These are phyloP conservation scores for Pichia sp. DNA, from an alignment of 1,139 yeast genomes.

Conservation along the genomic window DNA sequence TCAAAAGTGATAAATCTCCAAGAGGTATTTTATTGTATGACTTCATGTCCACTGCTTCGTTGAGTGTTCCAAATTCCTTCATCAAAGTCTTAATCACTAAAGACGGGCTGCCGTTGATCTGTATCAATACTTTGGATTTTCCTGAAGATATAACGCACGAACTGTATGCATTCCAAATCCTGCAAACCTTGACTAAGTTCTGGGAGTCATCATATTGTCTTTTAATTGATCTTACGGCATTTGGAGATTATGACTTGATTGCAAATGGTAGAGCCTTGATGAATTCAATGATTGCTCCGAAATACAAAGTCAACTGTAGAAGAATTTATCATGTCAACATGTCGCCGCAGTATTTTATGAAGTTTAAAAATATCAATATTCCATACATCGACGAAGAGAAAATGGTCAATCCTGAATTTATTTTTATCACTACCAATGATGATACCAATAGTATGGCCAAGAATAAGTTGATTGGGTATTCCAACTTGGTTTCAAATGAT, in stretches of 20 bases:
- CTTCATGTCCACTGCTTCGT: constrained; percentile 63
- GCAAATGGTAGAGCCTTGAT: constrained; percentile 27
- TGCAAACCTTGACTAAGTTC: constrained; percentile 62
- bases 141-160: constrained; percentile 43
- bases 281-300: constrained; percentile 37
- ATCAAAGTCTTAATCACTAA: constrained; percentile 57
- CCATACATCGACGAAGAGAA: constrained; percentile 4
- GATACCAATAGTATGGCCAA: constrained; percentile 39
- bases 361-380: constrained; percentile 6
- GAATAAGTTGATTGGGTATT: constrained; percentile 39
- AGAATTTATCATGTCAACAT: constrained; percentile 56
- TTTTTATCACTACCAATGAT: constrained; percentile 28
- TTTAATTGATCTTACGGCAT: constrained; percentile 66
- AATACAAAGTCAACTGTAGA: constrained; percentile 45
- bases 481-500: constrained; percentile 36
- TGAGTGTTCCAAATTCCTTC: constrained; percentile 42
- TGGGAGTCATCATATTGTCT: constrained; percentile 65
- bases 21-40: constrained; percentile 52
- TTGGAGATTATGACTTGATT: constrained; percentile 25
- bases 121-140: constrained; percentile 39
- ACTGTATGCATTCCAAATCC: constrained; percentile 48
- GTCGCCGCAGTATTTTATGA: constrained; percentile 31
- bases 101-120: constrained; percentile 68
- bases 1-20: constrained; percentile 37
- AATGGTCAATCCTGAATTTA: constrained; percentile 12